Base-by-base conservation (phyloP, 139 green algal species). In the Coelastrella sp. region DNA sequence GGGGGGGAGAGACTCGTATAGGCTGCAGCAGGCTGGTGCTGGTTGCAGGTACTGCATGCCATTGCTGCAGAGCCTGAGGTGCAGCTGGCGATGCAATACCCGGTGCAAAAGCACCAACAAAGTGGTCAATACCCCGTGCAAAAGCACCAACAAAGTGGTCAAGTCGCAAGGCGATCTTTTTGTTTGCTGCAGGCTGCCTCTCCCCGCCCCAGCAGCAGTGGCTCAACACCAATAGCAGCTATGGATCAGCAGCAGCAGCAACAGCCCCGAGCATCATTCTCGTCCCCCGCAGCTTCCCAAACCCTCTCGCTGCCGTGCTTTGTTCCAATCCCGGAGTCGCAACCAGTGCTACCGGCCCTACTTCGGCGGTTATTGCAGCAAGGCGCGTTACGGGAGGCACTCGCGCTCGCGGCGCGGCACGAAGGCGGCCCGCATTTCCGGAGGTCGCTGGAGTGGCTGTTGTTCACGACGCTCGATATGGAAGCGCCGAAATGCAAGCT, bases 321-420 rank as follows among this genome's bases (percentile, higher is more conserved):
- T 79, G 95, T 98, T 73, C 96, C 95, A 59, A 91, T 96, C 61
- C 97, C 96, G 2, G 97, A 98, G 91, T 96, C 92, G 59, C 98
- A 99, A 94, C 97, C 98, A 8, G 96, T 99, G 87, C 92, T 99
- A 90, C 97, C 97, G 7, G 99, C 96, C 90, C 92, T 99, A 79
- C 94, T 99, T 78, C 94, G 95, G 20, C 96, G 98, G 66, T 94
- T 99, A 83, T 92, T 99, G 90, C 94, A 96, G 80, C 89, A 94
- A 76, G 96, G 94, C 32, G 96, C 96, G 5, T 87, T 95, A 14
- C 80, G 90, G 32, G 93, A 95, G 81, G 94, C 95, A 0, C 77
- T 92, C 3, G 75, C 93, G 16, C 92, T 99, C 57, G 97, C 97
- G 3, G 73, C 71, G 13, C 93, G 94, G 6, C 95, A 96, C 80